Conservation (phyloP, 257 asterid genomes). For the Buddleja alternifolia region DNA sequence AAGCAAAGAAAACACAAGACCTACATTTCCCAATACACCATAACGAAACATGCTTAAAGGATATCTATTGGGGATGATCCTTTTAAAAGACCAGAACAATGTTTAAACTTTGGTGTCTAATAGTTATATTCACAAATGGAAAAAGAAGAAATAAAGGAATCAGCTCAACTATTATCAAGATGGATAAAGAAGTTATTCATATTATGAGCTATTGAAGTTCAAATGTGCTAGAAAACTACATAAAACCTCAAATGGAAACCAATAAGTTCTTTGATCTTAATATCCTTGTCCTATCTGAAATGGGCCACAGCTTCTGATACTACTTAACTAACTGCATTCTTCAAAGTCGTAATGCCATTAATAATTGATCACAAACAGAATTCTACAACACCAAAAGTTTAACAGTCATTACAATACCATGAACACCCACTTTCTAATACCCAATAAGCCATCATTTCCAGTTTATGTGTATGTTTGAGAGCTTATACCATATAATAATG, state of each 20-base stretch:
- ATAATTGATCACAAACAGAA: conserved; percentile 9
- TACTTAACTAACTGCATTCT: background rate
- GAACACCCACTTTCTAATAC: background rate
- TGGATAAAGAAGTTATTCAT: conserved; percentile 3
- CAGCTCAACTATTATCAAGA: conserved; percentile 10
- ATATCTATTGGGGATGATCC: background rate
- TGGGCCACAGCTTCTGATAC: background rate
- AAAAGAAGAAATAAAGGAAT: background rate
- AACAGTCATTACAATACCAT: background rate
- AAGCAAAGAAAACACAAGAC: conserved; percentile 16
- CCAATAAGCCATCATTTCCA: conserved; percentile 10
- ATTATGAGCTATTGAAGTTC: conserved; percentile 4
- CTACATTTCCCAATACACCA: conserved; percentile 24
- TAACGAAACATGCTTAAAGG: conserved; percentile 13
- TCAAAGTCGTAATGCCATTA: conserved; percentile 15
- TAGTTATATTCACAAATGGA: background rate
- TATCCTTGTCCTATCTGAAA: background rate
- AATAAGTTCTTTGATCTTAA: background rate
- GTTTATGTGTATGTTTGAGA: background rate
- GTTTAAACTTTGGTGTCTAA: background rate
- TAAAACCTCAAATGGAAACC: background rate
- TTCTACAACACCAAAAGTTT: conserved; percentile 6
- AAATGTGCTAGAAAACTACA: background rate
- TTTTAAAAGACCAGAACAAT: conserved; percentile 11
- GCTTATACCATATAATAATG: conserved; percentile 14